Evolutionary conservation across 1,139 yeast genomes (phyloP).

Genomic region (Meyerozyma smithsonii): DNA sequence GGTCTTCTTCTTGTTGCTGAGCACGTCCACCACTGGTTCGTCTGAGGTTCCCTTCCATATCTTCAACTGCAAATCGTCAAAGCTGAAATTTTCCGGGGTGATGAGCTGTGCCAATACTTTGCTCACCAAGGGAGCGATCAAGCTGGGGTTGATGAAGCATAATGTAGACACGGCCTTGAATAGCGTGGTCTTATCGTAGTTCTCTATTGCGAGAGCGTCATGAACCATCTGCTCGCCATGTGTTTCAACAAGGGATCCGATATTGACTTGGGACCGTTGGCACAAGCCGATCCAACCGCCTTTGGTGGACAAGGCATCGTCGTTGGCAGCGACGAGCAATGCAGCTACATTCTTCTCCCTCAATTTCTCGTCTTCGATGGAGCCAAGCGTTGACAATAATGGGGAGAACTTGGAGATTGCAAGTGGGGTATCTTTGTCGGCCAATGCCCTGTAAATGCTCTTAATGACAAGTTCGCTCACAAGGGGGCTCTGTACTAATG

Average conservation of each 20-base stretch:
- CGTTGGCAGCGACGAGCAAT: constrained; percentile 56
- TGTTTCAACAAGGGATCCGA: constrained; percentile 33
- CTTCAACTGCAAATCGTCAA: constrained; percentile 30
- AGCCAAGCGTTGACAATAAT: constrained; percentile 43
- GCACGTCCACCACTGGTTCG: constrained; percentile 61
- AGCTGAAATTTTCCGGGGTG: constrained; percentile 25
- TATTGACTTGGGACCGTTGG: constrained; percentile 44
- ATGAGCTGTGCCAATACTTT: constrained; percentile 39
- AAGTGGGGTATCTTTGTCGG: constrained; percentile 14
- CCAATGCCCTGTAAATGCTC: constrained; percentile 14
- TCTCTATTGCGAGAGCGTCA: constrained; percentile 14
- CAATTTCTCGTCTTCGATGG: constrained; percentile 19
- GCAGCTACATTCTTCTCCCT: constrained; percentile 29
- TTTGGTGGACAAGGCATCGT: constrained; percentile 34
- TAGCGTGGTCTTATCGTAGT: constrained; percentile 35
- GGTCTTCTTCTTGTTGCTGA: constrained; percentile 36
- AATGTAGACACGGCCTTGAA: constrained; percentile 57
- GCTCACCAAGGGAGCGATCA: constrained; percentile 50
- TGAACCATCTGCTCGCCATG: constrained; percentile 32
- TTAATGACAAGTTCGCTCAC: constrained; percentile 15
- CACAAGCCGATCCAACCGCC: constrained; percentile 81
- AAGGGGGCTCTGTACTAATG: constrained; percentile 18
- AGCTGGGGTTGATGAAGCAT: constrained; percentile 65
- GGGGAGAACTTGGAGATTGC: constrained; percentile 30
- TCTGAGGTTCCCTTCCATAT: constrained; percentile 73